Evolutionary conservation across 257 asterid genomes (phyloP).

Genomic region (Fraxinus pennsylvanica): DNA sequence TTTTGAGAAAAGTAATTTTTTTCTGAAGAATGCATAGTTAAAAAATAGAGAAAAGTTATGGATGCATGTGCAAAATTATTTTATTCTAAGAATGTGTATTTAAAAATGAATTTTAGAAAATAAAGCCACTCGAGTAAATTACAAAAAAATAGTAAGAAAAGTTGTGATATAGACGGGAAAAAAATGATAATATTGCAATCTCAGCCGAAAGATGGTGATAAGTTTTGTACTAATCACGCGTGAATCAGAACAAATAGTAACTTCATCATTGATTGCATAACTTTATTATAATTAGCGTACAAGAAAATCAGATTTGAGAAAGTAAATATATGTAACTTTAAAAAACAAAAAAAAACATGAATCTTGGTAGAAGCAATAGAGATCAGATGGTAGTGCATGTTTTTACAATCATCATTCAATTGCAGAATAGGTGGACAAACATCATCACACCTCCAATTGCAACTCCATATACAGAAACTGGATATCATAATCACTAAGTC

Average conservation of each 20-base stretch:
- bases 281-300: background rate
- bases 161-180: too few relatives aligned
- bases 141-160: background rate
- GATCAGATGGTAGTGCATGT: slow-evolving; percentile 95
- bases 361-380: slow-evolving; percentile 23
- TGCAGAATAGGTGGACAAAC: slow-evolving; percentile 52
- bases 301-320: background rate
- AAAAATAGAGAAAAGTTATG: too few relatives aligned
- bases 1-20: too few relatives aligned
- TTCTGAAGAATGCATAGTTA: too few relatives aligned
- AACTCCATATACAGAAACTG: slow-evolving; percentile 5
- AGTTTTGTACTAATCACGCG: slow-evolving; percentile 46
- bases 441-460: slow-evolving; percentile 51
- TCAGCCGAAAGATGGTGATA: slow-evolving; percentile 90
- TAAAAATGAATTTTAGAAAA: too few relatives aligned
- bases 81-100: too few relatives aligned
- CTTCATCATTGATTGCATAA: slow-evolving; percentile 57
- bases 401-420: slow-evolving; percentile 57
- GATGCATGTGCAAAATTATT: too few relatives aligned
- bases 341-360: background rate
- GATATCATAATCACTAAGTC: too few relatives aligned
- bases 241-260: slow-evolving; percentile 32
- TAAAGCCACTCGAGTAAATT: too few relatives aligned
- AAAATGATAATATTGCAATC: slow-evolving; percentile 33
- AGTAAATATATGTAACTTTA: background rate